These are phyloP conservation scores for Candida sojae DNA, from an alignment of 1,139 yeast genomes.

Conservation along the genomic window DNA sequence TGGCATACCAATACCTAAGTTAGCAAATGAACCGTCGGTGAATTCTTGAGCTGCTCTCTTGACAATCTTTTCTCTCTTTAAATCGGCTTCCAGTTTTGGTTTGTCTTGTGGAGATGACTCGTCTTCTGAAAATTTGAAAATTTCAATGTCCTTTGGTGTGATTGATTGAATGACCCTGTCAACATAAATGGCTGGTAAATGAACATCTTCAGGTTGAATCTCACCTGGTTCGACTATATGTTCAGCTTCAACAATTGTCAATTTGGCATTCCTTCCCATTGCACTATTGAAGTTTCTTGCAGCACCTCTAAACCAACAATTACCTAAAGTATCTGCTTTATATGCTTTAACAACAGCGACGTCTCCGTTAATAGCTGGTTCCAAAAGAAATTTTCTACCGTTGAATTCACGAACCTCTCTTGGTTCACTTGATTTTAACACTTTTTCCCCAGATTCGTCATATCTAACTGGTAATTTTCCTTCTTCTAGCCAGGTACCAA, in stretches of 20 bases:
- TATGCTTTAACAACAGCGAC: constrained; percentile 50
- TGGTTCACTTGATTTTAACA: constrained; percentile 35
- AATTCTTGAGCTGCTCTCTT: constrained; percentile 49
- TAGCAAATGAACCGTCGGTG: constrained; percentile 42
- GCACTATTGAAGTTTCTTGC: constrained; percentile 48
- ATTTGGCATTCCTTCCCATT: constrained; percentile 47
- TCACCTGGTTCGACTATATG: constrained; percentile 51
- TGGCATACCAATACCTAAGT: constrained; percentile 54
- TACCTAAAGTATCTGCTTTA: constrained; percentile 49
- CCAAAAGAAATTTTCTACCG: constrained; percentile 45
- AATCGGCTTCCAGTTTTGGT: constrained; percentile 18
- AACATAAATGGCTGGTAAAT: constrained; percentile 49
- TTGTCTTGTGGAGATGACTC: constrained; percentile 12
- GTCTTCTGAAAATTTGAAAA: constrained; percentile 20
- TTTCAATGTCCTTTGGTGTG: constrained; percentile 46
- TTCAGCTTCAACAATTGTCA: constrained; percentile 54
- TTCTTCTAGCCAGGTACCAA: constrained; percentile 52
- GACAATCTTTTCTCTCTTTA: constrained; percentile 38
- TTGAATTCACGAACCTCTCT: constrained; percentile 44
- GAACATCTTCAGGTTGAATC: constrained; percentile 46
- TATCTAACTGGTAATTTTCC: constrained; percentile 50
- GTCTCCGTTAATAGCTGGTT: constrained; percentile 46
- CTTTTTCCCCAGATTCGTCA: constrained; percentile 30
- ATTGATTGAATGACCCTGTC: constrained; percentile 38
- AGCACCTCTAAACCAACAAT: constrained; percentile 49